Conservation (phyloP, 768 basidiomycete genomes). For the Leucosporidium creatinivorum region DNA sequence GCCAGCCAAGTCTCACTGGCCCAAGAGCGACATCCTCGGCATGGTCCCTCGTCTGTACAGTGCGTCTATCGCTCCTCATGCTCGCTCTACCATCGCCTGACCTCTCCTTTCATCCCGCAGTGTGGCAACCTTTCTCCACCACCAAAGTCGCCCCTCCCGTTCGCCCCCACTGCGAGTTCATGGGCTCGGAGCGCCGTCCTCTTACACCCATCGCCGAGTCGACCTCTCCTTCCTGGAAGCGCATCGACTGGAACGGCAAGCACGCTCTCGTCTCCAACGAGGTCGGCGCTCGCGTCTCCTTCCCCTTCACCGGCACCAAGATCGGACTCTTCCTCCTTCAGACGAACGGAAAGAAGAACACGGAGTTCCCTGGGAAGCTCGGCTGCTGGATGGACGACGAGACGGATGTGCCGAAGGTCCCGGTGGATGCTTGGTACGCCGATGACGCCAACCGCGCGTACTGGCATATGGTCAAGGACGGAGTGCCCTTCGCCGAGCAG, state of each 20-base stretch:
- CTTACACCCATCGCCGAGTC: background rate
- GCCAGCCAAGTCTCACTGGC: background rate
- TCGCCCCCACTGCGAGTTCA: slow-evolving; percentile 6
- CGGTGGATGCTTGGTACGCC: background rate
- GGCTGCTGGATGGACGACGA: background rate
- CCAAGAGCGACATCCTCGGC: background rate
- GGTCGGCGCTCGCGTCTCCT: background rate
- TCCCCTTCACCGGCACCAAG: slow-evolving; percentile 1
- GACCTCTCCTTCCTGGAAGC: background rate
- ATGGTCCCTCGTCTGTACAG: background rate
- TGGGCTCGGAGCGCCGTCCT: background rate
- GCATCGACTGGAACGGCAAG: slow-evolving; percentile 21
- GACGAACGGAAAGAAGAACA: background rate
- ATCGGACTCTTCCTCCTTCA: slow-evolving; percentile 4
- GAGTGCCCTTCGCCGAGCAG: background rate
- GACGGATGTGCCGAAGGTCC: too few species aligned
- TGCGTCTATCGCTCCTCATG: background rate
- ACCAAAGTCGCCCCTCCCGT: background rate
- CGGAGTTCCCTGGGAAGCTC: background rate
- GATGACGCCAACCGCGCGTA: too few species aligned
- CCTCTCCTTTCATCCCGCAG: too few species aligned
- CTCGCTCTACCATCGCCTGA: background rate
- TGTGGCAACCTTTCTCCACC: background rate
- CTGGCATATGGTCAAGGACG: background rate
- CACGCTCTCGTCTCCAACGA: background rate